phyloP scores from a whole-genome alignment of 2,329 filamentous ascomycete species.

The Sporothrix protearum region DNA sequence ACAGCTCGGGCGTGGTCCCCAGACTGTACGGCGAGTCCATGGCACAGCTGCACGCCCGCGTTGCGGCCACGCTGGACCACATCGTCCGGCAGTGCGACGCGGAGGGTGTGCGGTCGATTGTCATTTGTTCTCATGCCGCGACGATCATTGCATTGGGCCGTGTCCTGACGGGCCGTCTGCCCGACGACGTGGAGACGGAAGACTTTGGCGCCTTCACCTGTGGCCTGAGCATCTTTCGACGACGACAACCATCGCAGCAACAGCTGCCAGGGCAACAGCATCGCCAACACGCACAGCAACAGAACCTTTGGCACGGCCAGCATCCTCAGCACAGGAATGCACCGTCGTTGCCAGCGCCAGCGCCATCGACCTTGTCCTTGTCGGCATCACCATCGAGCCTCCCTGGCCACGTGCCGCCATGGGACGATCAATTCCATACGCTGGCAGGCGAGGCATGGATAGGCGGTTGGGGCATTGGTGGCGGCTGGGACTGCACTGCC shows the following conservation, averaged over 20 bases:
- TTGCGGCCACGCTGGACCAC: slow-evolving; percentile 64
- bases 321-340: background rate
- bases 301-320: background rate
- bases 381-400: background rate
- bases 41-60: slow-evolving; percentile 71
- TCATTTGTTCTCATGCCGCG: slow-evolving; percentile 88
- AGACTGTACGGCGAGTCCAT: slow-evolving; percentile 73
- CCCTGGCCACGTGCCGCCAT: slow-evolving; percentile 21
- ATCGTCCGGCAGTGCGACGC: slow-evolving; percentile 71
- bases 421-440: slow-evolving; percentile 26
- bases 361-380: no score
- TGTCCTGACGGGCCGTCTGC: slow-evolving; percentile 73
- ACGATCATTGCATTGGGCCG: slow-evolving; percentile 82
- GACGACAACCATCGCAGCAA: slow-evolving; percentile 35
- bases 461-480: slow-evolving; percentile 59
- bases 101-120: slow-evolving; percentile 64
- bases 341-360: background rate
- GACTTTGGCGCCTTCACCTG: slow-evolving; percentile 87
- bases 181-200: slow-evolving; percentile 64
- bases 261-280: slow-evolving; percentile 12
- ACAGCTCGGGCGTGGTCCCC: slow-evolving; percentile 62
- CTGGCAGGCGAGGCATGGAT: slow-evolving; percentile 46
- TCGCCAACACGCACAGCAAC: background rate
- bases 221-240: slow-evolving; percentile 64
- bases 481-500: slow-evolving; percentile 73